These are phyloP conservation scores for Tylopilus vinaceipallidus DNA, from an alignment of 768 basidiomycete genomes.

Conservation along the genomic window DNA sequence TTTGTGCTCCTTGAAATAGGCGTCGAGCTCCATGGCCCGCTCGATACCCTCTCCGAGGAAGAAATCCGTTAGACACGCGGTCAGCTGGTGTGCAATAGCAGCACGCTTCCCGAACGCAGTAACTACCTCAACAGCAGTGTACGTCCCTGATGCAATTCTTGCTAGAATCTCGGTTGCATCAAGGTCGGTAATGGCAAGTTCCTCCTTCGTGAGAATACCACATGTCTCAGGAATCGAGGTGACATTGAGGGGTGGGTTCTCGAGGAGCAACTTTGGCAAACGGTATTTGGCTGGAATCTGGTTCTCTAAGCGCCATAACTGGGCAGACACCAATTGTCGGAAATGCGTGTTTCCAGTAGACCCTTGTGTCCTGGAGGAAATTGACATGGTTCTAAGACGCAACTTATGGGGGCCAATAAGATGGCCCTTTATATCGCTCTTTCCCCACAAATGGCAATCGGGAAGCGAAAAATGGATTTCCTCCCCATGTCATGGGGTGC, in stretches of 20 bases:
- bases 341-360: conserved; percentile 23
- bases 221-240: conserved; percentile 31
- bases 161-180: too few relatives aligned
- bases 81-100: conserved; percentile 49
- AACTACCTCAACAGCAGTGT: conserved; percentile 39
- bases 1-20: conserved; percentile 36
- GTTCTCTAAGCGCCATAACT: conserved; percentile 19
- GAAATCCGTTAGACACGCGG: conserved; percentile 40
- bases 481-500: conserved; percentile 1
- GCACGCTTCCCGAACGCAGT: conserved; percentile 50
- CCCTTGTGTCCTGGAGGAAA: conserved; percentile 21
- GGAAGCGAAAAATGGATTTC: background rate
- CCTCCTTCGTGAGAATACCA: conserved; percentile 31
- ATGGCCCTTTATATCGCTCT: background rate
- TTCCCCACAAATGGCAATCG: background rate
- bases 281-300: conserved; percentile 24
- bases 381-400: conserved; percentile 11
- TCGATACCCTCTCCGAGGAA: conserved; percentile 43
- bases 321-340: conserved; percentile 14
- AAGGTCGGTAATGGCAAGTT: conserved; percentile 35
- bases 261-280: conserved; percentile 16
- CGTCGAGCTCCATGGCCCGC: conserved; percentile 42
- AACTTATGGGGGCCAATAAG: background rate
- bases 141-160: conserved; percentile 28
- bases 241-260: conserved; percentile 31